These are phyloP conservation scores for Volvox carteri DNA, from an alignment of 163 green algal species.

Conservation along the genomic window DNA sequence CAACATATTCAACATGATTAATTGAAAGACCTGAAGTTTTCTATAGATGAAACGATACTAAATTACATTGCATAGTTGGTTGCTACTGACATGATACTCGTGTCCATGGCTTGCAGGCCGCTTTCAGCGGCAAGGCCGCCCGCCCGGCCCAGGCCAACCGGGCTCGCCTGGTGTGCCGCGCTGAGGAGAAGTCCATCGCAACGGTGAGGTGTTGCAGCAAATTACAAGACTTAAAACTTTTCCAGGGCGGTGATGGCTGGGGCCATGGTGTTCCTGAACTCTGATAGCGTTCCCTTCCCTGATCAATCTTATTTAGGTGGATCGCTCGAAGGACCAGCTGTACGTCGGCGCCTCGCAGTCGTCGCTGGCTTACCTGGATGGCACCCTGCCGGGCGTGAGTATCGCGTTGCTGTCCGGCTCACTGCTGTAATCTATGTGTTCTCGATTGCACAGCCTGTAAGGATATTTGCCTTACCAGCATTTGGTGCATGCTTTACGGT, in stretches of 20 bases:
- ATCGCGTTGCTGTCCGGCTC: no score
- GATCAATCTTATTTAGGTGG: slow-evolving; percentile 61
- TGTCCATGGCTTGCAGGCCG: slow-evolving; percentile 48
- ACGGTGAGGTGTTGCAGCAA: slow-evolving; percentile 31
- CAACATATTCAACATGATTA: no score
- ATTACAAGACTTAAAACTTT: no score
- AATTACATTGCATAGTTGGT: neutral
- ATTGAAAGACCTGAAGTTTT: no score
- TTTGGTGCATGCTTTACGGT: no score
- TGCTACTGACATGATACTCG: neutral
- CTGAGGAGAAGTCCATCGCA: slow-evolving; percentile 57
- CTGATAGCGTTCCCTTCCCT: neutral
- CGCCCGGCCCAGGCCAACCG: slow-evolving; percentile 50
- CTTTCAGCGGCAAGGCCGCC: slow-evolving; percentile 53
- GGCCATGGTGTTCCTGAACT: neutral
- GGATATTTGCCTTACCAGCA: no score
- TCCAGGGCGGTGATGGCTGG: neutral
- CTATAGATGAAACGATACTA: neutral
- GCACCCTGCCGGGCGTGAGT: slow-evolving; percentile 83
- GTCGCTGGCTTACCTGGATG: slow-evolving; percentile 90
- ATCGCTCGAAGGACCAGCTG: slow-evolving; percentile 80
- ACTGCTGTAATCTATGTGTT: no score
- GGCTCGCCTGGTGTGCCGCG: slow-evolving; percentile 52
- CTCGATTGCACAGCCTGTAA: no score
- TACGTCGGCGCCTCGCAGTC: slow-evolving; percentile 76